phyloP scores from a whole-genome alignment of 2,329 filamentous ascomycete species.

The Cryphonectria nitschkei region DNA sequence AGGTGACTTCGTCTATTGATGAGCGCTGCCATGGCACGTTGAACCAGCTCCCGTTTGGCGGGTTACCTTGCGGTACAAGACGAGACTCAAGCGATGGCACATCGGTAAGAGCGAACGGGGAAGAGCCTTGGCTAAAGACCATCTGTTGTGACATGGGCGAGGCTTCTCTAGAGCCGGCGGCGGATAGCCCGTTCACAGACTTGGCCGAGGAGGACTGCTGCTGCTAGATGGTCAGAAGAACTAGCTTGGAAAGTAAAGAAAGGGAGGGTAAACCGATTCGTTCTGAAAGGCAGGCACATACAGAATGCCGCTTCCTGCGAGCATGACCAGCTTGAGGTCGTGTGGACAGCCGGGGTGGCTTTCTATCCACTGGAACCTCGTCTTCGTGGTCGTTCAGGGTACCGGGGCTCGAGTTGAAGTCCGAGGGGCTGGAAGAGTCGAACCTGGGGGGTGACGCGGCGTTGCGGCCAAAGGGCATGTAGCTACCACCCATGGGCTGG shows the following conservation, averaged over 20 bases:
- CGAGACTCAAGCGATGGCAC: constrained; percentile 44
- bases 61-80: constrained; percentile 11
- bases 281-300: constrained; percentile 35
- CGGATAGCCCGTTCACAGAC: constrained; percentile 53
- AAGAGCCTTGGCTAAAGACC: constrained; percentile 56
- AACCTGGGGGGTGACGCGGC: constrained; percentile 32
- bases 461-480: constrained; percentile 35
- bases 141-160: constrained; percentile 56
- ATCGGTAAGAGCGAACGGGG: constrained; percentile 54
- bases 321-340: constrained; percentile 18
- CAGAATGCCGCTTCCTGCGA: constrained; percentile 49
- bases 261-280: neutral
- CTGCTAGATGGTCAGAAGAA: constrained; percentile 34
- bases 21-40: constrained; percentile 41
- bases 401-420: constrained; percentile 54
- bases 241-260: neutral
- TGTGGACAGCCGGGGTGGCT: constrained; percentile 24
- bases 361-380: constrained; percentile 14
- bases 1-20: constrained; percentile 12
- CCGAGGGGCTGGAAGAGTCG: constrained; percentile 29
- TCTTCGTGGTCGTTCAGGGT: constrained; percentile 33
- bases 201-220: constrained; percentile 57
- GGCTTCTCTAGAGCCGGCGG: constrained; percentile 53
- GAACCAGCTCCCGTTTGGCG: constrained; percentile 31
- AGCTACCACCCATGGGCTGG: constrained; percentile 15